Evolutionary conservation across 2,329 filamentous ascomycete species (phyloP).

Genomic region (Keithomyces neogunnii): DNA sequence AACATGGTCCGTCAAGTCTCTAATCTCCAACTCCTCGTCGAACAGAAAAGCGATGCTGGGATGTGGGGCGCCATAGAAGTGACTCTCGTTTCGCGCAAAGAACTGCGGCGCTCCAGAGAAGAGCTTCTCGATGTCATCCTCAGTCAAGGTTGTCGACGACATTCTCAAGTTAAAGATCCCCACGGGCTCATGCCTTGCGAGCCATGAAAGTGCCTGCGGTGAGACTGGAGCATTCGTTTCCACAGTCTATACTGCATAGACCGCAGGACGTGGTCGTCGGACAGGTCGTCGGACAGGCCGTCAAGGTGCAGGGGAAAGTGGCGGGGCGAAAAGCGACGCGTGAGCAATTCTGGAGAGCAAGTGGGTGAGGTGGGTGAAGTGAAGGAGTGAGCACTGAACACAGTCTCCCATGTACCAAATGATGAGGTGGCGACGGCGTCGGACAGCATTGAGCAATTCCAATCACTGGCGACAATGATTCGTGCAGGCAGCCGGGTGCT

Average conservation of each 20-base stretch:
- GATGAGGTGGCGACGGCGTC: no score
- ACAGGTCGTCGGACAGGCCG: neutral
- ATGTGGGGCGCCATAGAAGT: conserved; percentile 50
- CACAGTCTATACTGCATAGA: neutral
- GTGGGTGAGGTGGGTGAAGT: no score
- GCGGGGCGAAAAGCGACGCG: no score
- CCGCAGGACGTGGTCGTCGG: neutral
- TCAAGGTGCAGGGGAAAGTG: no score
- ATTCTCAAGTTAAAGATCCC: conserved; percentile 45
- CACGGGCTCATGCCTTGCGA: conserved; percentile 17
- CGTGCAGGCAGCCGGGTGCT: no score
- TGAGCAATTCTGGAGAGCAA: neutral
- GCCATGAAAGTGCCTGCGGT: conserved; percentile 1
- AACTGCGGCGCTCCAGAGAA: conserved; percentile 72
- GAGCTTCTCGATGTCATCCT: conserved; percentile 56
- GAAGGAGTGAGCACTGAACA: no score
- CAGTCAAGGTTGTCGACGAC: conserved; percentile 43
- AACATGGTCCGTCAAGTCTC: conserved; percentile 56
- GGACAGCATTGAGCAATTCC: no score
- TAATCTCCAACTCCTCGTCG: conserved; percentile 52
- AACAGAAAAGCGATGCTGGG: conserved; percentile 61
- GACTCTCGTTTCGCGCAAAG: conserved; percentile 51
- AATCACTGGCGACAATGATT: no score
- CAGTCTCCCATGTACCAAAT: no score
- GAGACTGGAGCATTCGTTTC: neutral